phyloP scores from a whole-genome alignment of 2,329 filamentous ascomycete genomes.

The Biscogniauxia sp. region DNA sequence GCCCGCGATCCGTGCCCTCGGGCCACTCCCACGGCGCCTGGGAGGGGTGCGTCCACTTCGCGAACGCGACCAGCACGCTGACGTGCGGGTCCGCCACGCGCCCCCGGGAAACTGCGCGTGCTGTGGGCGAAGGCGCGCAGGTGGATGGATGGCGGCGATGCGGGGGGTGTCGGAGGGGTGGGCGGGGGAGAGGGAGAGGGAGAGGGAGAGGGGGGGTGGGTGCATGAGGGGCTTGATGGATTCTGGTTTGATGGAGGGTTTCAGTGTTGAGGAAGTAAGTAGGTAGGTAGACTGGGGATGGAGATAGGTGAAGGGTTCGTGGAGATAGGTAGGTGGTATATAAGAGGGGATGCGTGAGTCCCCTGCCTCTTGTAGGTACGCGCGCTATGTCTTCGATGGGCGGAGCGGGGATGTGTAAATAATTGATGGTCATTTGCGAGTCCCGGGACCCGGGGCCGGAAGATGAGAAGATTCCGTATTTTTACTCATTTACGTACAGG shows the following conservation, averaged over 20 bases:
- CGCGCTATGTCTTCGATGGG: too few species aligned
- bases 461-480: too few species aligned
- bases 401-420: too few species aligned
- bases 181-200: conserved; percentile 15
- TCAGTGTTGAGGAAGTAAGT: not conserved
- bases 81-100: too few species aligned
- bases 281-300: conserved; percentile 1
- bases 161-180: conserved; percentile 20
- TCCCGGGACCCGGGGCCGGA: too few species aligned
- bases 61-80: conserved; percentile 27
- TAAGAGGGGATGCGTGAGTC: too few species aligned
- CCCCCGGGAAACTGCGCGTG: conserved; percentile 26
- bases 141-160: conserved; percentile 29
- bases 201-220: not conserved
- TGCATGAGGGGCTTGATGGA: not conserved
- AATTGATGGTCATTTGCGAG: too few species aligned
- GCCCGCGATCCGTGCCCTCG: conserved; percentile 20
- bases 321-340: too few species aligned
- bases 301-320: too few species aligned
- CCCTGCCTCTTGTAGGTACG: too few species aligned
- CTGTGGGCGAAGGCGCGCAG: conserved; percentile 23
- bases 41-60: conserved; percentile 25
- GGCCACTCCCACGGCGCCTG: conserved; percentile 27
- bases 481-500: too few species aligned
- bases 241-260: too few species aligned